Evolutionary conservation across 2,329 filamentous ascomycete genomes (phyloP).

Genomic region (Claviceps spartinae): DNA sequence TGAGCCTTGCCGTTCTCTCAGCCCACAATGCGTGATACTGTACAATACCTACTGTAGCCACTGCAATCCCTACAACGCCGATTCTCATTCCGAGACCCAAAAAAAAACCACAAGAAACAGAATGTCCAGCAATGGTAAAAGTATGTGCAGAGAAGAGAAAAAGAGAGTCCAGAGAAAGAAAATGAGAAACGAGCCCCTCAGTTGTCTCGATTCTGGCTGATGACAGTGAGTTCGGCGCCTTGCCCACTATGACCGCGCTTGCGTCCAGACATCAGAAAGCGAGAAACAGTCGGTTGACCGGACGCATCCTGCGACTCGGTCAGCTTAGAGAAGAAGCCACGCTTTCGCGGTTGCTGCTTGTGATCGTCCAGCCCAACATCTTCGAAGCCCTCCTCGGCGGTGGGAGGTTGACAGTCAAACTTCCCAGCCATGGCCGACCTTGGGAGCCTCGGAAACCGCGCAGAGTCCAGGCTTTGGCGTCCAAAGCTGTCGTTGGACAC

Average conservation of each 20-base stretch:
- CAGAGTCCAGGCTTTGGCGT: slow-evolving; percentile 71
- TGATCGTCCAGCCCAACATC: slow-evolving; percentile 79
- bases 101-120: neutral
- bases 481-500: slow-evolving; percentile 43
- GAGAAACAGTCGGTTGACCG: slow-evolving; percentile 30
- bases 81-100: too few species aligned
- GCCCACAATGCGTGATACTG: too few species aligned
- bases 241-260: slow-evolving; percentile 54
- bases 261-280: slow-evolving; percentile 56
- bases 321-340: slow-evolving; percentile 64
- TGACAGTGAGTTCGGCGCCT: slow-evolving; percentile 56
- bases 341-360: slow-evolving; percentile 38
- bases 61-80: too few species aligned
- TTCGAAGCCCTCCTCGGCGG: slow-evolving; percentile 71
- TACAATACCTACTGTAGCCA: too few species aligned
- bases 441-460: slow-evolving; percentile 47
- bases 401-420: slow-evolving; percentile 47
- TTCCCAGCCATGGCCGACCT: slow-evolving; percentile 46
- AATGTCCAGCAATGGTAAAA: neutral
- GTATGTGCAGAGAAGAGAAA: neutral
- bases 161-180: neutral
- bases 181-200: slow-evolving; percentile 4
- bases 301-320: slow-evolving; percentile 39
- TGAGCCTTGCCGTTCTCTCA: too few species aligned
- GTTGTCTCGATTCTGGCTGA: slow-evolving; percentile 30